These are phyloP conservation scores for Boletus edulis DNA, from an alignment of 768 basidiomycete species.

Conservation along the genomic window DNA sequence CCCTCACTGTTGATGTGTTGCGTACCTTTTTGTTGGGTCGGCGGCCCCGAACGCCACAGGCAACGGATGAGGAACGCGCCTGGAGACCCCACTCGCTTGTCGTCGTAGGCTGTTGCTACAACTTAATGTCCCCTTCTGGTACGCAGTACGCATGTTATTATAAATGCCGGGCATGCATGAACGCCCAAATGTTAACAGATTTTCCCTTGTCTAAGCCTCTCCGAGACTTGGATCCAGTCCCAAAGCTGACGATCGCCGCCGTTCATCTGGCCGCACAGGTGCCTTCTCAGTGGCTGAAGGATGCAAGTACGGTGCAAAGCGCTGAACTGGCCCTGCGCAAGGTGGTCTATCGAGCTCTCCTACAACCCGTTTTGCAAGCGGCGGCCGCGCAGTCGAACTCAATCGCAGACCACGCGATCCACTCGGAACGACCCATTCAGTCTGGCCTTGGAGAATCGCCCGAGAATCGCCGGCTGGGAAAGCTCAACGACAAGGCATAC, in stretches of 20 bases:
- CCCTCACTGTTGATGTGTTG: conserved; percentile 64
- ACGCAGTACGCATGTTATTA: conserved; percentile 3
- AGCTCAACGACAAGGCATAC: conserved; percentile 51
- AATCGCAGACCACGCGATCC: background rate
- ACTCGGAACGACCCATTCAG: conserved; percentile 9
- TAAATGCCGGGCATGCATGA: conserved; percentile 4
- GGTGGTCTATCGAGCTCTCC: conserved; percentile 68
- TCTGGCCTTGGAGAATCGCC: conserved; percentile 37
- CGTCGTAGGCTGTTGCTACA: conserved; percentile 79
- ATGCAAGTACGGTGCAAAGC: conserved; percentile 28
- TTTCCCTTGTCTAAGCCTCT: conserved; percentile 48
- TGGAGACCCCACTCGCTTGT: conserved; percentile 58
- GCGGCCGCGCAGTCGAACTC: background rate
- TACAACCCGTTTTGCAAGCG: conserved; percentile 36
- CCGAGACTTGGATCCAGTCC: conserved; percentile 13
- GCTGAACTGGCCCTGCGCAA: conserved; percentile 60
- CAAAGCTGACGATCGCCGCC: conserved; percentile 36
- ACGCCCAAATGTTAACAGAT: conserved; percentile 35
- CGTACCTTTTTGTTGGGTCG: conserved; percentile 46
- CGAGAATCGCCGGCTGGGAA: conserved; percentile 48
- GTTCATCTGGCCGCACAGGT: conserved; percentile 73
- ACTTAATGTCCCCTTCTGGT: conserved; percentile 57
- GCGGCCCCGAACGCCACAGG: conserved; percentile 5
- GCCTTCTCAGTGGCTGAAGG: conserved; percentile 58
- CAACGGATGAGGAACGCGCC: background rate